These are phyloP conservation scores for Cichorium intybus DNA, from an alignment of 140 eudicot species.

Conservation along the genomic window DNA sequence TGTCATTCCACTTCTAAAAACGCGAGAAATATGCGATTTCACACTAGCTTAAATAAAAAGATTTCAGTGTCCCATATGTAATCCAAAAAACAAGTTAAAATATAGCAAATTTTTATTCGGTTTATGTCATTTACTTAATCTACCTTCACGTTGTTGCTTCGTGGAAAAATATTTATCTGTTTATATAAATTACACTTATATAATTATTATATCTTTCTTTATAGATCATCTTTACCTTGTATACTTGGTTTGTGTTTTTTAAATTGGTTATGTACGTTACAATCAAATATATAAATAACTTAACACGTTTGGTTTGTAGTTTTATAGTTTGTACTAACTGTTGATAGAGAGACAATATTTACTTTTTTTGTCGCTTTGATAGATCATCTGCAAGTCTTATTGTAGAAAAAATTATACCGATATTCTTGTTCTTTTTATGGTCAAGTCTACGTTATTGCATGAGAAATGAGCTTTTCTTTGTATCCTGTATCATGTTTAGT, in stretches of 20 bases:
- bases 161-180: background rate
- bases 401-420: background rate
- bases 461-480: background rate
- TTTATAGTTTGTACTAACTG: background rate
- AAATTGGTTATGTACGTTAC: background rate
- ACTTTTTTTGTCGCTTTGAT: background rate
- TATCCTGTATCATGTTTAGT: background rate
- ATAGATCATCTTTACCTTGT: background rate
- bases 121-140: background rate
- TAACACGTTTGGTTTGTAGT: background rate
- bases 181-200: background rate
- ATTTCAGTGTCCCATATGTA: background rate
- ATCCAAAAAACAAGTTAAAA: background rate
- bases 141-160: background rate
- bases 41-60: background rate
- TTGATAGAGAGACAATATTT: background rate
- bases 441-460: no score
- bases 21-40: background rate
- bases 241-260: background rate
- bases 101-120: background rate
- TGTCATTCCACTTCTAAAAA: background rate
- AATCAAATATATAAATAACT: background rate
- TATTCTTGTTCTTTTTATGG: background rate
- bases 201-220: background rate
- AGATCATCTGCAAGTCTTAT: background rate